Percentiles rank a stretch among this genome's conserved stretches.
Evolutionary conservation across 2,329 filamentous ascomycete species (phyloP).

Genomic region (Colletotrichum filicis): DNA sequence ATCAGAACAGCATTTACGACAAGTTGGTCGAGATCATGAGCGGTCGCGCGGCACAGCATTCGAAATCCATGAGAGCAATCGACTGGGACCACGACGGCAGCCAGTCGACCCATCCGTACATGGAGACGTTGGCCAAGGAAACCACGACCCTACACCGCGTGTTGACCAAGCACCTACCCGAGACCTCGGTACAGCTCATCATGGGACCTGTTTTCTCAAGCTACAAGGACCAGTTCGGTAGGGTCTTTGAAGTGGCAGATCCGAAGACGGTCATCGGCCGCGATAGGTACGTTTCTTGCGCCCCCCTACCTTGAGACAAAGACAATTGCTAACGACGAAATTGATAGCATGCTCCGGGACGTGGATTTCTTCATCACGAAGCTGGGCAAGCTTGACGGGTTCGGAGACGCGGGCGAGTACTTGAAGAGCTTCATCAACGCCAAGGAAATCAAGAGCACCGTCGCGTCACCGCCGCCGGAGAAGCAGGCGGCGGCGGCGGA

Average conservation of each 20-base stretch:
- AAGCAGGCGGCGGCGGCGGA: slow-evolving; percentile 6
- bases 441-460: slow-evolving; percentile 58
- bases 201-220: slow-evolving; percentile 87
- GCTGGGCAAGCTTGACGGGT: slow-evolving; percentile 82
- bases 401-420: slow-evolving; percentile 77
- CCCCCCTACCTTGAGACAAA: neutral
- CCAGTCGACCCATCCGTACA: slow-evolving; percentile 71
- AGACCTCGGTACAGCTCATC: slow-evolving; percentile 81
- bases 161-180: slow-evolving; percentile 82
- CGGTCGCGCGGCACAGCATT: slow-evolving; percentile 77
- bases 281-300: slow-evolving; percentile 68
- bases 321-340: slow-evolving; percentile 4
- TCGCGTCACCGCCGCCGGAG: slow-evolving; percentile 35
- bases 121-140: slow-evolving; percentile 89
- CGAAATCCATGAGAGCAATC: slow-evolving; percentile 78
- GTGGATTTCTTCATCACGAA: slow-evolving; percentile 77
- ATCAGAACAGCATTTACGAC: slow-evolving; percentile 90
- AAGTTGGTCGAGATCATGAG: slow-evolving; percentile 95
- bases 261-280: slow-evolving; percentile 76
- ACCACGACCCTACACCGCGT: slow-evolving; percentile 87
- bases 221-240: slow-evolving; percentile 83
- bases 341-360: slow-evolving; percentile 77
- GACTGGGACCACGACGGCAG: slow-evolving; percentile 73
- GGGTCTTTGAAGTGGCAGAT: slow-evolving; percentile 72
- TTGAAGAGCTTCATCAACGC: slow-evolving; percentile 72